phyloP scores from a whole-genome alignment of 805 yeast species.

The Kregervanrija pseudodelftensis region DNA sequence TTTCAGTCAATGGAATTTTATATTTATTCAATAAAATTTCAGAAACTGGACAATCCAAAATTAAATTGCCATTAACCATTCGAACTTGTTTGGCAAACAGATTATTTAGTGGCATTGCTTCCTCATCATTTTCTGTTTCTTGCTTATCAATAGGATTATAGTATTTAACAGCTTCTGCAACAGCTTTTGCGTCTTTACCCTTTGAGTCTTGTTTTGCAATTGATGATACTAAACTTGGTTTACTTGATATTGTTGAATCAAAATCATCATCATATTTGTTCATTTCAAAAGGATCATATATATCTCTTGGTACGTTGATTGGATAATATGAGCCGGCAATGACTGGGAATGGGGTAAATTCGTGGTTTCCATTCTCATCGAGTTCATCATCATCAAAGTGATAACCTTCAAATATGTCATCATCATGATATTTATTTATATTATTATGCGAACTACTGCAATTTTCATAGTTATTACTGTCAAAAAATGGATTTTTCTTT shows the following conservation, averaged over 20 bases:
- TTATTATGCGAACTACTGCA: too few species aligned
- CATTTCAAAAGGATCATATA: conserved; percentile 26
- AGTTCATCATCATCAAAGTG: conserved; percentile 19
- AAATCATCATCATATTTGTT: conserved; percentile 17
- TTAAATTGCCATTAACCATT: conserved; percentile 69
- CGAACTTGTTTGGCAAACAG: conserved; percentile 35
- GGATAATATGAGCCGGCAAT: conserved; percentile 28
- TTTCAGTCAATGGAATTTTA: conserved; percentile 36
- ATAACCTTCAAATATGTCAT: conserved; percentile 18
- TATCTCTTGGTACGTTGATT: conserved; percentile 22
- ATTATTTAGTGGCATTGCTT: conserved; percentile 3
- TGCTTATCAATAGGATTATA: conserved; percentile 7
- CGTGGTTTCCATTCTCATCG: conserved; percentile 16
- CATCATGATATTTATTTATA: neutral
- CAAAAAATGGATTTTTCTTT: too few species aligned
- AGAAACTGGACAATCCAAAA: conserved; percentile 87
- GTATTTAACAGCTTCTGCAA: conserved; percentile 9
- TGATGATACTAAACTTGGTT: neutral
- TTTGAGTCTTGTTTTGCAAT: conserved; percentile 7
- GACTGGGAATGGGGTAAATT: conserved; percentile 30
- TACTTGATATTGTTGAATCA: conserved; percentile 4
- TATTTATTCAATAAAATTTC: conserved; percentile 51
- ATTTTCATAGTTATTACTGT: neutral
- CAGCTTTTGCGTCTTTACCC: conserved; percentile 10
- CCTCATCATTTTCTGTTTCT: neutral